A percentile compares a stretch with the other conserved stretches of the same genome.
phyloP scores from a whole-genome alignment of 2,329 filamentous ascomycete genomes.

The Cytospora piceicola region DNA sequence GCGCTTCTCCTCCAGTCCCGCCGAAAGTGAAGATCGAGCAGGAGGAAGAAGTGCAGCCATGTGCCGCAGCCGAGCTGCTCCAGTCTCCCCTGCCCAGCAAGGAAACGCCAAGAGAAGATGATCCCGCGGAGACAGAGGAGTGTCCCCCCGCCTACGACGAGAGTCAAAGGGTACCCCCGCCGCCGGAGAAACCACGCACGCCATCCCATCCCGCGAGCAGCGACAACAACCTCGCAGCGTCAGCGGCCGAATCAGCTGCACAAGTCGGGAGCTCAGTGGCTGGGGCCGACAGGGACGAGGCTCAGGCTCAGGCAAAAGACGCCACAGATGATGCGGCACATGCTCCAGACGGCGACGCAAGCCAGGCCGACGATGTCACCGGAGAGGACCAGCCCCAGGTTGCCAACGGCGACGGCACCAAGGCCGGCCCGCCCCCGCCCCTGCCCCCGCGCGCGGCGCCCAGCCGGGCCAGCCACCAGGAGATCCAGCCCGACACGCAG shows the following conservation, averaged over 20 bases:
- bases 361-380: neutral
- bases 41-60: neutral
- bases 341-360: neutral
- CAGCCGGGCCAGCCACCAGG: neutral
- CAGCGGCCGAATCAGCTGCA: slow-evolving; percentile 7
- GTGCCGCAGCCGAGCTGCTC: neutral
- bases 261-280: neutral
- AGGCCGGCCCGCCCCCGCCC: slow-evolving; percentile 11
- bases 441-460: slow-evolving; percentile 20
- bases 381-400: neutral
- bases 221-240: neutral
- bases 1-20: slow-evolving; percentile 25
- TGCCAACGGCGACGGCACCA: neutral
- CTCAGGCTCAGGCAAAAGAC: neutral
- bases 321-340: neutral
- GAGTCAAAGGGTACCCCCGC: slow-evolving; percentile 12
- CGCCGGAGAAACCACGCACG: slow-evolving; percentile 22
- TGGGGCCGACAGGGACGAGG: slow-evolving; percentile 3
- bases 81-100: neutral
- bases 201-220: neutral
- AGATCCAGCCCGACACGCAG: slow-evolving; percentile 18
- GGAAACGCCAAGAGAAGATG: neutral
- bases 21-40: slow-evolving; percentile 26
- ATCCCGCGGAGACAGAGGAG: neutral
- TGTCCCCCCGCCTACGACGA: slow-evolving; percentile 28